These are phyloP conservation scores for Sinapis alba DNA, from an alignment of 441 rosid genomes.

Conservation along the genomic window DNA sequence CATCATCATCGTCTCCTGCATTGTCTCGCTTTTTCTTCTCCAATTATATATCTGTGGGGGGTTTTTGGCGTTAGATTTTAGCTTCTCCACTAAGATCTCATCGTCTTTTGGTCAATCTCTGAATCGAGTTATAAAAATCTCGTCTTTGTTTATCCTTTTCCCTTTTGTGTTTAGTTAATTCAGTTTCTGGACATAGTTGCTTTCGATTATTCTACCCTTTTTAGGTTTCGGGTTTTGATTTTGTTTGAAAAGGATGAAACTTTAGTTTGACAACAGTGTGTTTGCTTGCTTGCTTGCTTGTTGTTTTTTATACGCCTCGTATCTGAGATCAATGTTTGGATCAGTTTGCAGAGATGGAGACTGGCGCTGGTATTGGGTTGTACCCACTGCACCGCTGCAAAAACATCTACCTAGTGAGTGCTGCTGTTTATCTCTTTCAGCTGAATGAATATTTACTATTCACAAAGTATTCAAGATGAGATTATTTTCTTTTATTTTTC, in stretches of 20 bases:
- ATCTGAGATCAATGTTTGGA: conserved; percentile 8
- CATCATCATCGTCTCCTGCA: conserved; percentile 10
- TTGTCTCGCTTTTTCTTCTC: not conserved
- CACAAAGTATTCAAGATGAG: conserved; percentile 42
- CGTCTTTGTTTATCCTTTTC: not conserved
- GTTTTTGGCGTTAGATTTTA: conserved; percentile 10
- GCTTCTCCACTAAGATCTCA: conserved; percentile 18
- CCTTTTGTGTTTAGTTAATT: not conserved
- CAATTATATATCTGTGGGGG: not conserved
- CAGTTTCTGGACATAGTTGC: not conserved
- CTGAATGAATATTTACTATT: conserved; percentile 35
- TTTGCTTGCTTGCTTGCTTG: conserved; percentile 9
- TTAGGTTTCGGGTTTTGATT: conserved; percentile 1
- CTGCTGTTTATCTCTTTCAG: conserved; percentile 45
- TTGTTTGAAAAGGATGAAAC: conserved; percentile 10
- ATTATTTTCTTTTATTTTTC: not conserved
- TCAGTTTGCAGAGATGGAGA: conserved; percentile 73
- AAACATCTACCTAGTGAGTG: conserved; percentile 85
- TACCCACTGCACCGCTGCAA: conserved; percentile 97
- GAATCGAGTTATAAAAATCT: not conserved
- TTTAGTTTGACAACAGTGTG: not conserved
- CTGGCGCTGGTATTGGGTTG: conserved; percentile 64
- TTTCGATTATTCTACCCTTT: conserved; percentile 2
- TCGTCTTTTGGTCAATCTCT: not conserved
- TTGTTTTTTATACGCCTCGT: not conserved